Conservation (phyloP, 2,329 filamentous ascomycete genomes). For the Beauveria varroae region DNA sequence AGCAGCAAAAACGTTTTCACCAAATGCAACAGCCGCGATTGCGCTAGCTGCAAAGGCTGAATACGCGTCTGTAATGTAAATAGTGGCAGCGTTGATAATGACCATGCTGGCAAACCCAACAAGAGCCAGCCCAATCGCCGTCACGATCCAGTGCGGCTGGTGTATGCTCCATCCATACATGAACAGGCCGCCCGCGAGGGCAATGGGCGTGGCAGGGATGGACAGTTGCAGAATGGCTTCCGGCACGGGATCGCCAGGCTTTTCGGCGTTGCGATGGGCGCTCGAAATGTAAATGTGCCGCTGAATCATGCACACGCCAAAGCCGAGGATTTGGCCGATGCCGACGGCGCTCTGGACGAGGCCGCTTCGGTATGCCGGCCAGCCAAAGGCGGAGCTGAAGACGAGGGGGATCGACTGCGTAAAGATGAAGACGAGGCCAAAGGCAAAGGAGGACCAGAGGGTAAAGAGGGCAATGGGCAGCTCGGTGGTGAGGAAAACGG, state of each 20-base stretch:
- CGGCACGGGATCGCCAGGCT: conserved; percentile 7
- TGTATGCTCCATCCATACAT: conserved; percentile 12
- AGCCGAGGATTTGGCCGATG: conserved; percentile 13
- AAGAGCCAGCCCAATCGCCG: conserved; percentile 8
- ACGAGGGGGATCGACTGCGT: conserved; percentile 14
- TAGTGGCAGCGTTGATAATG: conserved; percentile 10
- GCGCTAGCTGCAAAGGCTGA: conserved; percentile 11
- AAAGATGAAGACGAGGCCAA: conserved; percentile 13
- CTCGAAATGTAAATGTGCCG: conserved; percentile 2
- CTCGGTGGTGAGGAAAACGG: conserved; percentile 13
- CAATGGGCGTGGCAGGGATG: conserved; percentile 8
- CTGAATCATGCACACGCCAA: conserved; percentile 6
- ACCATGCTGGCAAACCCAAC: conserved; percentile 13
- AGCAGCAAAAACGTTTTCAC: conserved; percentile 12
- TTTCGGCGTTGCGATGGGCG: neutral
- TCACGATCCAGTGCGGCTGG: conserved; percentile 13
- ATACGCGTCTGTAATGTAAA: conserved; percentile 13
- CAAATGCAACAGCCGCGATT: conserved; percentile 13
- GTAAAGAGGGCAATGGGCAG: conserved; percentile 12
- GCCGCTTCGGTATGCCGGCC: conserved; percentile 3
- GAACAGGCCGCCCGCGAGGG: conserved; percentile 12
- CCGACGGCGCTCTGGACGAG: conserved; percentile 11
- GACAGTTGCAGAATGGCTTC: conserved; percentile 12
- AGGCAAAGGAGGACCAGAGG: conserved; percentile 13
- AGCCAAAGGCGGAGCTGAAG: conserved; percentile 8